These are phyloP conservation scores for Gaeumannomyces tritici DNA, from an alignment of 2,329 filamentous ascomycete species.

Conservation along the genomic window DNA sequence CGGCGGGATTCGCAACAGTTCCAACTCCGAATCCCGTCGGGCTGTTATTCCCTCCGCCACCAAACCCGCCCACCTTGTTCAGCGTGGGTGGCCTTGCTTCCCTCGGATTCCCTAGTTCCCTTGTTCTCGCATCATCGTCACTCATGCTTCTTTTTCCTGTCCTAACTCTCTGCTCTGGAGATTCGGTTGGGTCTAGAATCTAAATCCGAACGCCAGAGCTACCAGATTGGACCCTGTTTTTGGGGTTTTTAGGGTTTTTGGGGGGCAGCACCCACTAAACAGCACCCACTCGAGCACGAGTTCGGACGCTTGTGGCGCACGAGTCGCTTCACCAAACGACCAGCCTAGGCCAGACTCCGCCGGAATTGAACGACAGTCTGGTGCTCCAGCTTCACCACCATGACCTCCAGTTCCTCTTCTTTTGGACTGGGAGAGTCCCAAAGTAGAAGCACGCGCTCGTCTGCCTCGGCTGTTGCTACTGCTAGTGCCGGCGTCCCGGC, in stretches of 20 bases:
- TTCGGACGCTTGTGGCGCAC: not conserved
- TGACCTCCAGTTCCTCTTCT: not conserved
- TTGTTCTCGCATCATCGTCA: not conserved
- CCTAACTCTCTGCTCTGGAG: too few species aligned
- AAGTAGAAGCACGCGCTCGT: not conserved
- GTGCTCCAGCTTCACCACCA: not conserved
- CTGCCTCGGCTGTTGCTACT: not conserved
- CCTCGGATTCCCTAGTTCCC: not conserved
- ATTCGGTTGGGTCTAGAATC: too few species aligned
- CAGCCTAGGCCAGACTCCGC: not conserved
- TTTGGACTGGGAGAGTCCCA: not conserved
- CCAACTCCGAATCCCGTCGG: not conserved
- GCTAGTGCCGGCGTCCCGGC: constrained; percentile 9
- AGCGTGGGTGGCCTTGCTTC: too few species aligned
- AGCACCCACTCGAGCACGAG: too few species aligned
- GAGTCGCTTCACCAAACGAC: not conserved
- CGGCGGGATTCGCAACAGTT: not conserved
- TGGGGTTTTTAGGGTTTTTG: not conserved
- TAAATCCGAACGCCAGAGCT: too few species aligned
- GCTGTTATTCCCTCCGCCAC: not conserved
- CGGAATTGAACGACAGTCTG: too few species aligned
- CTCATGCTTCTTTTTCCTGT: too few species aligned
- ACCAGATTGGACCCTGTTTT: too few species aligned
- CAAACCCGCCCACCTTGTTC: too few species aligned
- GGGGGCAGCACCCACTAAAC: not conserved